Evolutionary conservation across 805 yeast species (phyloP), one percentile per base, ranked within the genome.

Genomic region (Candida pseudofarinosa): DNA sequence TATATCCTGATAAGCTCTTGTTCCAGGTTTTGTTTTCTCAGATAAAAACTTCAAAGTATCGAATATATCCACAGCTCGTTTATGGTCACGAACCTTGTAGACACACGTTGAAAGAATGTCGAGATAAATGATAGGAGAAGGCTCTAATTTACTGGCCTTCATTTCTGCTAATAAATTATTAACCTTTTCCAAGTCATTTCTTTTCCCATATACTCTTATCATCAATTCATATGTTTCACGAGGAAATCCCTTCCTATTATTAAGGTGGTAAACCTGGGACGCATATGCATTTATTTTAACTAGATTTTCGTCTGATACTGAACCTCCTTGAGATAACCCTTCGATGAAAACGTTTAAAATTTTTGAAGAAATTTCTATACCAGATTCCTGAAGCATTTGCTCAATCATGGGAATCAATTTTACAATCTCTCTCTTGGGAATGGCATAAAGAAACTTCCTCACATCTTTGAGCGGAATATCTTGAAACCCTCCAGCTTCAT

Each of bases 1-100:
- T 70, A 89, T 78, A 4, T 85, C 77, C 44, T 83, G 80, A 60
- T 89, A 93, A 1, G 89, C 78, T 14, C 65, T 62, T 0, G 77
- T 54, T 38, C 81, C 85, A 0, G 98, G 97, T 39, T 78, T 74
- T 13, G 89, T 79, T 19, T 69, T 66, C 3, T 69, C 55, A 1
- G 93, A 80, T 50, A 84, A 60, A 58, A 87, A 91, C 57, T 88
- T 91, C 89, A 93, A 81, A 47, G 88, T 79, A 50, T 84, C 88
- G 62, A 93, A 93, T 2, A 86, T 68, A 36, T 80, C 80, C 43
- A 77, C 75, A 0, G 96, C 95, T 47, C 83, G 80, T 14, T 68
- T 59, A 46, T 71, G 78, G 42, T 77, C 76, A 44, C 56, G 65
- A 40, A 71, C 55, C 41, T 77, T 71, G 46, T 67, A 70, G 4